Percentiles rank a stretch among this genome's conserved stretches.
Conservation (phyloP, 2,329 filamentous ascomycete genomes). For the Mycosphaerella sp. region DNA sequence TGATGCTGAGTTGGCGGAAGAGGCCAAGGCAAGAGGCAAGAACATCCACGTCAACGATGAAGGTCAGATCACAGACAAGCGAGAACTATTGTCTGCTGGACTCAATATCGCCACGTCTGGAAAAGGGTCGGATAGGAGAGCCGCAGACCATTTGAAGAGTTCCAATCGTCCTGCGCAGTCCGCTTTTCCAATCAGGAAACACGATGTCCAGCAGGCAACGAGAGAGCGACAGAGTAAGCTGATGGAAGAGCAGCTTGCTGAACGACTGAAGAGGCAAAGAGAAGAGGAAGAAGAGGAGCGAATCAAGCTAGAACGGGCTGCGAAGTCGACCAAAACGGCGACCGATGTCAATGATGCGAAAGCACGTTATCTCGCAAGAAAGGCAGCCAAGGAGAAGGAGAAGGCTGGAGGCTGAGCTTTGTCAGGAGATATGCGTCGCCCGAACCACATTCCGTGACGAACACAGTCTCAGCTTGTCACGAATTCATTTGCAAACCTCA, state of each 20-base stretch:
- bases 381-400: conserved; percentile 62
- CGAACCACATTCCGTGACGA: no score
- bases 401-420: conserved; percentile 26
- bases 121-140: conserved; percentile 19
- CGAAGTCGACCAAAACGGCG: conserved; percentile 73
- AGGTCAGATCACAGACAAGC: conserved; percentile 75
- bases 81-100: conserved; percentile 69
- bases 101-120: conserved; percentile 57
- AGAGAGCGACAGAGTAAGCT: conserved; percentile 71
- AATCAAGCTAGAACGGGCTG: conserved; percentile 55
- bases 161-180: conserved; percentile 25
- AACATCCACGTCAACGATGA: conserved; percentile 72
- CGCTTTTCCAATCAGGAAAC: conserved; percentile 27
- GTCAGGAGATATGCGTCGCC: neutral
- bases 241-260: conserved; percentile 71
- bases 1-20: conserved; percentile 59
- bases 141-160: conserved; percentile 31
- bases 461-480: no score
- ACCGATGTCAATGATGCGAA: conserved; percentile 69
- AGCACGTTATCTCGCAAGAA: conserved; percentile 72
- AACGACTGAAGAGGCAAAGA: conserved; percentile 63
- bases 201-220: conserved; percentile 52
- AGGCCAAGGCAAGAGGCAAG: conserved; percentile 58
- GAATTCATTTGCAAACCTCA: no score
- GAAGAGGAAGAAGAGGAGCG: conserved; percentile 64